A percentile compares a stretch with the other conserved stretches of the same genome.
Conservation (phyloP, 352 stramenopile species). For the Pythium utonaiense region DNA sequence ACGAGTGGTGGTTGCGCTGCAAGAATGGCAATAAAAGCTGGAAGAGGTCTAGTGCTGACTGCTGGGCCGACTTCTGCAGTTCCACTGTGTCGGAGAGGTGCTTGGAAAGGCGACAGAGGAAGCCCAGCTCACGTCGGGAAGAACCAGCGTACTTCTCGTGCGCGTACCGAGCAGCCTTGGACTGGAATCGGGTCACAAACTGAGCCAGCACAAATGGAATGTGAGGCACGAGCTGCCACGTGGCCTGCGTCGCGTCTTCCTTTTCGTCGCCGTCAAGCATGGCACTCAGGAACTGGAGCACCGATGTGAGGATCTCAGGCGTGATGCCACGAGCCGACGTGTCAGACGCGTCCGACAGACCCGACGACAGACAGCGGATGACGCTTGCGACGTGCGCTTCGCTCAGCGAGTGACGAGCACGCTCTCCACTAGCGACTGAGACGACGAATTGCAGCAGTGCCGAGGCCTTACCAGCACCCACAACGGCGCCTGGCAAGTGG, state of each 20-base stretch:
- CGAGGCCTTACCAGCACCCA: conserved; percentile 73
- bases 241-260: conserved; percentile 6
- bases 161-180: conserved; percentile 71
- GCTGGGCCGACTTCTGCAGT: conserved; percentile 29
- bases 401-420: conserved; percentile 36
- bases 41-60: conserved; percentile 74
- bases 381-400: conserved; percentile 41
- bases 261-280: conserved; percentile 76
- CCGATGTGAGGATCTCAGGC: conserved; percentile 59
- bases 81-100: conserved; percentile 38
- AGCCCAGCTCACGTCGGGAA: conserved; percentile 75
- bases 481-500: conserved; percentile 64
- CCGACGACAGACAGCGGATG: conserved; percentile 64
- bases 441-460: conserved; percentile 76
- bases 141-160: conserved; percentile 75
- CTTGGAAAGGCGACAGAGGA: conserved; percentile 72
- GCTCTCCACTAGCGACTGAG: conserved; percentile 43
- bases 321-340: conserved; percentile 44
- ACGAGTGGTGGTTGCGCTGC: conserved; percentile 77
- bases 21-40: conserved; percentile 82
- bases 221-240: conserved; percentile 49
- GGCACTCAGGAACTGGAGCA: conserved; percentile 76
- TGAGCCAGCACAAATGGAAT: conserved; percentile 78
- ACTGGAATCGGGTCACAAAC: conserved; percentile 80
- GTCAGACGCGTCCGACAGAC: conserved; percentile 29